Percentiles rank a stretch among this genome's conserved stretches.
Evolutionary conservation across 306 rosid genomes (phyloP).

Genomic region (Cucurbita moschata): DNA sequence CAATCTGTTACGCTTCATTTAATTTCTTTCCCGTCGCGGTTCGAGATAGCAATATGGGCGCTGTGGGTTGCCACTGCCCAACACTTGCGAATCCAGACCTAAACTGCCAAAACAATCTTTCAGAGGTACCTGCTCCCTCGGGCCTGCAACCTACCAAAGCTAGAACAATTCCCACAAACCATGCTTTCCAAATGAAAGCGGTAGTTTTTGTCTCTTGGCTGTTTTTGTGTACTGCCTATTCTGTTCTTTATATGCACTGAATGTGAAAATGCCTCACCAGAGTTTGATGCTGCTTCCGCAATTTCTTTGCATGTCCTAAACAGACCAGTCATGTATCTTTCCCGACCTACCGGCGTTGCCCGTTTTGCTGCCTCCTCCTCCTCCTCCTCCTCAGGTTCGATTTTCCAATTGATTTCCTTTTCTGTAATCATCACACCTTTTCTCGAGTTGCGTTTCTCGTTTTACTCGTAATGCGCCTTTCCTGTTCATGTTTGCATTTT

Average conservation of each 20-base stretch:
- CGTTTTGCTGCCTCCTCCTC: not conserved
- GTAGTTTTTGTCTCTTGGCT: too few relatives aligned
- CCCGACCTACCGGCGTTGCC: not conserved
- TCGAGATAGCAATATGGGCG: too few relatives aligned
- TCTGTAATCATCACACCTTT: not conserved
- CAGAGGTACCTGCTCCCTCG: not conserved
- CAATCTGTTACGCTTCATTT: not conserved
- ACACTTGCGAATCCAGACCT: not conserved
- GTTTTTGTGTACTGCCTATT: not conserved
- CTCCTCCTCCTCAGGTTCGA: constrained; percentile 1
- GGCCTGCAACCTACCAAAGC: not conserved
- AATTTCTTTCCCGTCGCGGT: not conserved
- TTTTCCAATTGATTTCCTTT: not conserved
- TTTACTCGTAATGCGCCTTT: not conserved
- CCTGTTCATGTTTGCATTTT: not conserved
- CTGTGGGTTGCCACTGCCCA: not conserved
- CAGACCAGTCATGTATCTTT: not conserved
- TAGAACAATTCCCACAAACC: not conserved
- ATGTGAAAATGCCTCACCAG: not conserved
- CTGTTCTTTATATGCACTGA: not conserved
- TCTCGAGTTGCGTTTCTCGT: not conserved
- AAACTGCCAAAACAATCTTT: not conserved
- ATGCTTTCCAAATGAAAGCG: not conserved
- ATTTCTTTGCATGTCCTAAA: not conserved
- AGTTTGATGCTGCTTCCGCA: not conserved